Base-by-base conservation (phyloP, 192 early-diverging fungal species). In the Anaeromyces robustus region DNA sequence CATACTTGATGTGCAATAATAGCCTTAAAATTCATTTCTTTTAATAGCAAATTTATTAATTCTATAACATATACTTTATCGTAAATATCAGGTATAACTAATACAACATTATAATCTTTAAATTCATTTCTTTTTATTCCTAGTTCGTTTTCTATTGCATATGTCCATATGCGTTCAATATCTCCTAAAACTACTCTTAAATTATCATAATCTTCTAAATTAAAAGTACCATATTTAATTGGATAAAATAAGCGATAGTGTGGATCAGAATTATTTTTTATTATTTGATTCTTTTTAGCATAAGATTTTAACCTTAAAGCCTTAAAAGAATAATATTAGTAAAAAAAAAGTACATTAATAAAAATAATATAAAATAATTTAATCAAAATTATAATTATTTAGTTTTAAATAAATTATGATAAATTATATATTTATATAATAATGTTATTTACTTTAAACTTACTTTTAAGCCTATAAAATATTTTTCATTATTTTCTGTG, bases 31-130 rank as follows among this genome's bases (percentile, higher is more conserved):
- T 90, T 87, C 92, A 96, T 94, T 78, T 91, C 90, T 26, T 84
- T 86, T 59, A 97, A 83, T 43, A 96, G 79, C 87, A 97, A 85
- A 0, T 84, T 86, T 0, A 93, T 80, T 30, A 94, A 83, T 26
- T 92, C 90, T 0, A 85, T 83, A 0, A 95, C 91, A 82, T 92
- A 90, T 12, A 87, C 59, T 43, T 88, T 88, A 81, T 86, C 91
- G 82, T 88, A 94, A 4, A 93, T 30, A 52, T 97, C 95, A 4
- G 96, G 94, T 28, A 97, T 90, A 4, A 95, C 89, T 22, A 94
- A 86, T n/a, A 95, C 88, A 37, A 87, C 94, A 80, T 92, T 92
- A 81, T 89, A 92, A 29, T 83, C 84, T 81, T 86, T 77, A 30
- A 95, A 89, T 29, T 92, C 86, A 1, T 83, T 82, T 2, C 86